phyloP scores from a whole-genome alignment of 768 basidiomycete genomes.

The Gautieria morchelliformis region DNA sequence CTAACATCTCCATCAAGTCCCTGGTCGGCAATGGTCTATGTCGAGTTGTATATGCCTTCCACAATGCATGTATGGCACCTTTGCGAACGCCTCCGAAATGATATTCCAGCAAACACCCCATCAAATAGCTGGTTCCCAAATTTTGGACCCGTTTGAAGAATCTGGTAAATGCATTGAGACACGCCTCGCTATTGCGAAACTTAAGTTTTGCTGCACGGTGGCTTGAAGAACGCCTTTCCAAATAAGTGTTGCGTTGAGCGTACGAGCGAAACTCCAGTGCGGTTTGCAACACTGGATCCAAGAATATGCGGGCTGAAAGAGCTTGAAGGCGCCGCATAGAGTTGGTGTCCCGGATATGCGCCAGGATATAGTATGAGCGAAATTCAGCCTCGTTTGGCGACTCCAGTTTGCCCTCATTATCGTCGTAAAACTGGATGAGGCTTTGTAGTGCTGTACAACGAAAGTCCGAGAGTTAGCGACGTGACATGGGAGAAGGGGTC shows the following conservation, averaged over 20 bases:
- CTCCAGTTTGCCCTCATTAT: constrained; percentile 35
- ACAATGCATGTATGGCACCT: constrained; percentile 6
- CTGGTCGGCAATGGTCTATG: constrained; percentile 1
- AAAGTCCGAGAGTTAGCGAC: background rate
- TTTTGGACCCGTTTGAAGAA: constrained; percentile 56
- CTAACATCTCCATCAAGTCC: constrained; percentile 50
- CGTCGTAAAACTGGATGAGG: constrained; percentile 88
- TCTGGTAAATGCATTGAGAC: constrained; percentile 50
- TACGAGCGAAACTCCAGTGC: constrained; percentile 73
- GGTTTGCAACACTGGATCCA: constrained; percentile 69
- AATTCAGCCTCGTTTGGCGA: constrained; percentile 90
- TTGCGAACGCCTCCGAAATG: constrained; percentile 53
- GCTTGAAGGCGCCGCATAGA: constrained; percentile 50
- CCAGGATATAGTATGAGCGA: constrained; percentile 88
- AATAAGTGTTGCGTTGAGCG: constrained; percentile 64
- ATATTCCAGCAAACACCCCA: constrained; percentile 83
- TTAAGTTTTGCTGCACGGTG: constrained; percentile 12
- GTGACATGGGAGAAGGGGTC: background rate
- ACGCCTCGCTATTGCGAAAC: constrained; percentile 33
- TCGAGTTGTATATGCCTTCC: constrained; percentile 6
- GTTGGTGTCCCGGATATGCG: constrained; percentile 79
- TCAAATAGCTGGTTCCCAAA: constrained; percentile 70
- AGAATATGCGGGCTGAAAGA: constrained; percentile 53
- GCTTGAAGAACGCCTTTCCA: background rate
- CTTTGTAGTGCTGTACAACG: constrained; percentile 69